Base-by-base conservation (phyloP, 805 yeast genomes). In the Lachancea sp. region DNA sequence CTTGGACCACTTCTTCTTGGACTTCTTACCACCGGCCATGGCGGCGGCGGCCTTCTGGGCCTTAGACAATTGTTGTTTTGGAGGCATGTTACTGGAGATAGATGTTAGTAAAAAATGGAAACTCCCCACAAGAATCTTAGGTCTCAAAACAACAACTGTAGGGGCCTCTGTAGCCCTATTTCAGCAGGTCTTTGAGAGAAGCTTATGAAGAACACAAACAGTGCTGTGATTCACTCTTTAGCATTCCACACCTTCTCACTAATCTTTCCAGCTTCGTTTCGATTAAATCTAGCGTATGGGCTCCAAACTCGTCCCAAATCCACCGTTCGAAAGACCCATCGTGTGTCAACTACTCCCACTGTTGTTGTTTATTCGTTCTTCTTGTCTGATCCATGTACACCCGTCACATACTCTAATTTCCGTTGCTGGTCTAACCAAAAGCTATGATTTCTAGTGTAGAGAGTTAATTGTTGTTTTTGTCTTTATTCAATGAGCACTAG, bases 21-120 rank as follows among this genome's bases (percentile, higher is more conserved):
- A 88, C 73, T 91, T 89, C 86, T 90, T 90, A 84, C 97, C 96
- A 85, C 97, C 97, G 74, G 97, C 96, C 84, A 88, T 80, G 75
- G 97, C 98, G 80, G 98, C 98, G 70, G 98, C 97, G 71, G 96
- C 96, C 82, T 91, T 91, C 71, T 96, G 97, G 77, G 97, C 97
- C 81, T 91, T 91, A 70, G 96, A 85, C 77, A 88, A 90, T 83
- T 91, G 97, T 79, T 87, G 79, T 80, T 91, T 91, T 81, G 96
- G 96, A 77, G 97, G 96, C 97, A 91, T 88, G 75, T 82, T 77
- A 63, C 40, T 38, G 40, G 5, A n/a, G 11, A 27, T n/a, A 29
- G n/a, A 15, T 13, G 46, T 43, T 43, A 43, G 46, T 43, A 43
- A 33, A 35, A 19, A 12, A 3, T 26, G 25, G 8, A 22, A 22